Evolutionary conservation across 23 red algal genomes (phyloP).

Genomic region (Cyanidioschyzon merolae): DNA sequence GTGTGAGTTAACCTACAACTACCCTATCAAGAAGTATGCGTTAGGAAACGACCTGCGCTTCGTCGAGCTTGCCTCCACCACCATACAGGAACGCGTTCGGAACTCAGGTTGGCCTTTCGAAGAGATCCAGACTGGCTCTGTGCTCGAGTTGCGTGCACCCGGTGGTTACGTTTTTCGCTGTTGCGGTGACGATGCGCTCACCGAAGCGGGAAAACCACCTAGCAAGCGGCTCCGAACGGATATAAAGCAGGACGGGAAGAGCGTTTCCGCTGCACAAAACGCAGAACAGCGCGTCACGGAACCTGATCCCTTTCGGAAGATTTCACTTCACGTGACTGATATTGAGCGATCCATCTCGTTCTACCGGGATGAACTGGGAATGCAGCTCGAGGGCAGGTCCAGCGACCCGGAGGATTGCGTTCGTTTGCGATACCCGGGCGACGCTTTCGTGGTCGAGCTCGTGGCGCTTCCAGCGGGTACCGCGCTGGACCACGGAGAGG

Average conservation of each 20-base stretch:
- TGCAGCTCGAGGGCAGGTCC: not conserved
- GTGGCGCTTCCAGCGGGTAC: not conserved
- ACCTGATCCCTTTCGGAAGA: not conserved
- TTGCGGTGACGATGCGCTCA: not conserved
- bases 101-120: not conserved
- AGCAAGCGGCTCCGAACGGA: not conserved
- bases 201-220: not conserved
- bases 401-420: not conserved
- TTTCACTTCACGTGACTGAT: not conserved
- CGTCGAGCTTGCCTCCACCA: not conserved
- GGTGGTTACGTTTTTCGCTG: not conserved
- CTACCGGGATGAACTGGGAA: not conserved
- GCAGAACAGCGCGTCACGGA: not conserved
- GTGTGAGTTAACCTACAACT: not conserved
- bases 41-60: not conserved
- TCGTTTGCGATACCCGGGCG: not conserved
- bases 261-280: not conserved
- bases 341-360: not conserved
- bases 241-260: not conserved
- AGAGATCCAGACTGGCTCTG: not conserved
- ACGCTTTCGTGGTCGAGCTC: not conserved
- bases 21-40: not conserved
- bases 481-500: not conserved
- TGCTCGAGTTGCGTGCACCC: not conserved
- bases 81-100: not conserved